These are phyloP conservation scores for Mucuna pruriens DNA, from an alignment of 306 rosid genomes.

Conservation along the genomic window DNA sequence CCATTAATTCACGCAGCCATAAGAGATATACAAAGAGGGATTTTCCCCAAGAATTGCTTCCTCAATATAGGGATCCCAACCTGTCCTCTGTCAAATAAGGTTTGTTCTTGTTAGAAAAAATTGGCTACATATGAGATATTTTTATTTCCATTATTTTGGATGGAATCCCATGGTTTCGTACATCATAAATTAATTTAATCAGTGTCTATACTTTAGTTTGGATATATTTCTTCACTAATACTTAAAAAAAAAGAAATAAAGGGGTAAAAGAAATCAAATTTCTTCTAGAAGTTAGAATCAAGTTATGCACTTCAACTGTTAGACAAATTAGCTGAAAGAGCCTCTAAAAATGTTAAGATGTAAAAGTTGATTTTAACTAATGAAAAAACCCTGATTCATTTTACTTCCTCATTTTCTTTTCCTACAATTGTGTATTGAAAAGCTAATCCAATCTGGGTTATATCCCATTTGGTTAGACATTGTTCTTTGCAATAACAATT, in stretches of 20 bases:
- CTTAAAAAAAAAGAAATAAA: not conserved
- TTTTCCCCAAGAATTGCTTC: slow-evolving; percentile 58
- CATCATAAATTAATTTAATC: not conserved
- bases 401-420: not conserved
- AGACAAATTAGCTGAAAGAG: not conserved
- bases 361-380: not conserved
- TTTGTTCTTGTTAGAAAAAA: slow-evolving; percentile 14
- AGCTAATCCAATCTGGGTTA: not conserved
- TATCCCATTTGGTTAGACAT: not conserved
- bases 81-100: slow-evolving; percentile 56
- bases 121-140: not conserved
- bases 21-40: slow-evolving; percentile 48
- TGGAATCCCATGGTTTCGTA: not conserved
- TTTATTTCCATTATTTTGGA: not conserved
- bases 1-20: slow-evolving; percentile 53
- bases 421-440: not conserved
- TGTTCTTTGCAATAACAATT: not conserved
- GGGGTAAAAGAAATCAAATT: not conserved
- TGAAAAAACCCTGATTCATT: not conserved
- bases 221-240: not conserved
- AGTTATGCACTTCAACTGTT: not conserved
- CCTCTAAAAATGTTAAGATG: not conserved
- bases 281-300: not conserved
- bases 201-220: not conserved
- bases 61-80: slow-evolving; percentile 61